These are phyloP conservation scores for Ligustrum vulgare DNA, from an alignment of 257 asterid genomes.

Conservation along the genomic window DNA sequence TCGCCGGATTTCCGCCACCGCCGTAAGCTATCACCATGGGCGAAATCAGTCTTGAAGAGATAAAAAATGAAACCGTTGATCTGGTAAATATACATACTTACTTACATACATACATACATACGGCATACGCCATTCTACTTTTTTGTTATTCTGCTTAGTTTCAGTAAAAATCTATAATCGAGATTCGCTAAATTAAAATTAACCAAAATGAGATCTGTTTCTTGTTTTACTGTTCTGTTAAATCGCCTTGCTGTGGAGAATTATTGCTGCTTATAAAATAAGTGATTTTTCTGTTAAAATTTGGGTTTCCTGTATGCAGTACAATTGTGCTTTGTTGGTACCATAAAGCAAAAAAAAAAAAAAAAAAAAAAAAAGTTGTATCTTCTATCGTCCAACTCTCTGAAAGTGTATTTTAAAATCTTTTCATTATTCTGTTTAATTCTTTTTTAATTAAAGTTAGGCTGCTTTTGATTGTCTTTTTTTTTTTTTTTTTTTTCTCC, in stretches of 20 bases:
- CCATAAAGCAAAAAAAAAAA: background rate
- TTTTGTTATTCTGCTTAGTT: background rate
- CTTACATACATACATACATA: background rate
- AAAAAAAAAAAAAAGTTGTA: too few species aligned
- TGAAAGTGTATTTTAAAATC: background rate
- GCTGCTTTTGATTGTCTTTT: too few species aligned
- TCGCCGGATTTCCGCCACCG: background rate
- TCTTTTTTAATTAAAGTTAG: too few species aligned
- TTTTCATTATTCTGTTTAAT: background rate
- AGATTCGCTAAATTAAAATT: background rate
- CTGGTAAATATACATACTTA: slow-evolving; percentile 24
- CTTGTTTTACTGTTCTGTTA: background rate
- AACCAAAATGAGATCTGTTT: background rate
- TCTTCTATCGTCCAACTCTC: background rate
- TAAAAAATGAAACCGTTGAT: slow-evolving; percentile 69
- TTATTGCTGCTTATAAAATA: background rate
- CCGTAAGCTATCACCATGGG: slow-evolving; percentile 35
- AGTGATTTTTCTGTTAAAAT: background rate
- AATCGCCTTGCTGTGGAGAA: background rate
- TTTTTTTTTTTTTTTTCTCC: too few species aligned
- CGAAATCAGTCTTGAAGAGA: slow-evolving; percentile 53
- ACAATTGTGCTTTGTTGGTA: background rate
- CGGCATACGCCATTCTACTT: background rate
- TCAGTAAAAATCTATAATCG: background rate
- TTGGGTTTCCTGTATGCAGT: background rate